phyloP scores from a whole-genome alignment of 768 basidiomycete genomes.

The Termitomyces sp. region DNA sequence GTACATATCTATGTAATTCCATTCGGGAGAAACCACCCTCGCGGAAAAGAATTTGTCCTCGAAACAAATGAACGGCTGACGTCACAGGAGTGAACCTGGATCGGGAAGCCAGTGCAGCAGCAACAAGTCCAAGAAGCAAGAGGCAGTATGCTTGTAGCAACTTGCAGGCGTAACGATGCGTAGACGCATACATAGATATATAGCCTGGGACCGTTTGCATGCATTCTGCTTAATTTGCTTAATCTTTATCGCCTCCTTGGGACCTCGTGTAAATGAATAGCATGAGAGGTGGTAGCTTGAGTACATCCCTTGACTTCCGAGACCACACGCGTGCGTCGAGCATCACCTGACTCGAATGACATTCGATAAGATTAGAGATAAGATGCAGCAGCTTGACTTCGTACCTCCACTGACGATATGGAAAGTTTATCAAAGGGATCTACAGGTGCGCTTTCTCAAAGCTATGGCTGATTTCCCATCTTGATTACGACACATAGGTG shows the following conservation, averaged over 20 bases:
- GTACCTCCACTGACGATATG: neutral
- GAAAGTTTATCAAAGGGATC: neutral
- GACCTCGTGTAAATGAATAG: too few relatives aligned
- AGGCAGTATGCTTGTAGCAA: too few relatives aligned
- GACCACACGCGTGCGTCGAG: too few relatives aligned
- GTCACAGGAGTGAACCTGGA: too few relatives aligned
- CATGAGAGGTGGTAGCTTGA: neutral
- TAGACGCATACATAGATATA: slow-evolving; percentile 43
- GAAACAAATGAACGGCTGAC: neutral
- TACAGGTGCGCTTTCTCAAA: neutral
- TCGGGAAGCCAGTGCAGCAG: too few relatives aligned
- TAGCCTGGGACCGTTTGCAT: too few relatives aligned
- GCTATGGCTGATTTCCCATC: neutral
- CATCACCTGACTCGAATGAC: neutral
- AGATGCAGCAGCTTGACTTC: neutral
- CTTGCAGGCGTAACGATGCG: slow-evolving; percentile 45
- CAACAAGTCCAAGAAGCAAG: too few relatives aligned
- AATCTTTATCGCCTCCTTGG: too few relatives aligned
- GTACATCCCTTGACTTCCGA: too few relatives aligned
- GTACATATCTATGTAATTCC: slow-evolving; percentile 16
- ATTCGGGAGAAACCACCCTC: slow-evolving; percentile 50
- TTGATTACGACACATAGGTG: neutral
- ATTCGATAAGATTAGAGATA: neutral
- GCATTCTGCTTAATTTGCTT: too few relatives aligned
- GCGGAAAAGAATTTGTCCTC: slow-evolving; percentile 26